These are phyloP conservation scores for Jacaranda mimosifolia DNA, from an alignment of 257 asterid species.

Conservation along the genomic window DNA sequence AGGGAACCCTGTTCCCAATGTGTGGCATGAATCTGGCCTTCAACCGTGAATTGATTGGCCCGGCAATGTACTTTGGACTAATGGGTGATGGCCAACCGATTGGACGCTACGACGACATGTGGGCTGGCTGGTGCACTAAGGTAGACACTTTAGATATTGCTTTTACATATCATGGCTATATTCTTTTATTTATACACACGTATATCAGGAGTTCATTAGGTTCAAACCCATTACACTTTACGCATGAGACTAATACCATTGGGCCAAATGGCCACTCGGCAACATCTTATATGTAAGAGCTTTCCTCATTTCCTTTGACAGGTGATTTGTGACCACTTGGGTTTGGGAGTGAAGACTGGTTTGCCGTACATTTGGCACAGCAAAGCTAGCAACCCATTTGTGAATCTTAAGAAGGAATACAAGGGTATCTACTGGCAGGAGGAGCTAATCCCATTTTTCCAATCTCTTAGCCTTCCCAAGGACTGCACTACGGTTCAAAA, in stretches of 20 bases:
- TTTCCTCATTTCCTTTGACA: not conserved
- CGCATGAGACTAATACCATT: no score
- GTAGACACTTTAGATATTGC: constrained; percentile 23
- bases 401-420: constrained; percentile 61
- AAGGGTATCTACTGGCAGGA: constrained; percentile 68
- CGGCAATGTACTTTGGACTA: constrained; percentile 61
- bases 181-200: not conserved
- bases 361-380: constrained; percentile 67
- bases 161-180: not conserved
- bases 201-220: no score
- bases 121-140: constrained; percentile 66
- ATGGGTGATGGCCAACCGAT: constrained; percentile 65
- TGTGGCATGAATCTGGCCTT: constrained; percentile 59
- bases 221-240: no score
- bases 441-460: constrained; percentile 63
- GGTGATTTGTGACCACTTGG: constrained; percentile 63
- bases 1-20: constrained; percentile 59
- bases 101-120: constrained; percentile 59
- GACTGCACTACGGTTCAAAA: constrained; percentile 57
- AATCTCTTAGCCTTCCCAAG: constrained; percentile 45
- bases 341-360: constrained; percentile 57
- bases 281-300: not conserved
- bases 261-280: no score
- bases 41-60: constrained; percentile 54
- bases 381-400: constrained; percentile 62